A percentile compares a stretch with the other conserved stretches of the same genome.
Conservation (phyloP, 345 rosid genomes). For the Salix purpurea region DNA sequence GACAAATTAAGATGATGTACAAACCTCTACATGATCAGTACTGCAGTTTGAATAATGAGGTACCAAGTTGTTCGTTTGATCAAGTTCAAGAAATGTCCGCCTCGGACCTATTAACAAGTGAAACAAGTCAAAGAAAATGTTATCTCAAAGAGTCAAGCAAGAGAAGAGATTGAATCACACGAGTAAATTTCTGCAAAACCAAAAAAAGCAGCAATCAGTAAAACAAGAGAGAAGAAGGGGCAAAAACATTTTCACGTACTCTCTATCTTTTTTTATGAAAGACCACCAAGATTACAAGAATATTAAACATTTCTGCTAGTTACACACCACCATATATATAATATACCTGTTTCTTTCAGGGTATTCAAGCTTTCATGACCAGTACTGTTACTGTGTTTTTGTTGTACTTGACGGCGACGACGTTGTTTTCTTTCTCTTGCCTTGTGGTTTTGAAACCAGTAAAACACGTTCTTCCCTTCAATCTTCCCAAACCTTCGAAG, state of each 20-base stretch:
- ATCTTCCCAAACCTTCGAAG: constrained; percentile 16
- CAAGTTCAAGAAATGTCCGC: constrained; percentile 31
- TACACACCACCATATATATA: not conserved
- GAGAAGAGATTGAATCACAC: not conserved
- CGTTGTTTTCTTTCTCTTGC: constrained; percentile 19
- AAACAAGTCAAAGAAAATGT: not conserved
- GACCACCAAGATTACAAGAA: not conserved
- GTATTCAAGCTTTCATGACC: constrained; percentile 7
- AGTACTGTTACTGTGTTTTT: not conserved
- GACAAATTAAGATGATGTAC: constrained; percentile 12
- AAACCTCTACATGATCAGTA: constrained; percentile 33
- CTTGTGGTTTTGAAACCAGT: constrained; percentile 27
- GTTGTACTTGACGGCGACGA: constrained; percentile 9
- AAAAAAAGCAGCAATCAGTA: not conserved
- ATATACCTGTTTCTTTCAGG: constrained; percentile 23
- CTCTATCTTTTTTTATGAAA: not conserved
- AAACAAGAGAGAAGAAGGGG: not conserved
- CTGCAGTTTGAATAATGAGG: constrained; percentile 23
- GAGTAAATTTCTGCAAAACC: not conserved
- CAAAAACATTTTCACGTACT: not conserved
- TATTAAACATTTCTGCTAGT: not conserved
- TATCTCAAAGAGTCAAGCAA: not conserved
- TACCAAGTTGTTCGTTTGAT: constrained; percentile 37
- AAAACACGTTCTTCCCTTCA: constrained; percentile 23
- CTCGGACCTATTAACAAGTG: constrained; percentile 19